These are phyloP conservation scores for Imleria badia DNA, from an alignment of 768 basidiomycete genomes.

Conservation along the genomic window DNA sequence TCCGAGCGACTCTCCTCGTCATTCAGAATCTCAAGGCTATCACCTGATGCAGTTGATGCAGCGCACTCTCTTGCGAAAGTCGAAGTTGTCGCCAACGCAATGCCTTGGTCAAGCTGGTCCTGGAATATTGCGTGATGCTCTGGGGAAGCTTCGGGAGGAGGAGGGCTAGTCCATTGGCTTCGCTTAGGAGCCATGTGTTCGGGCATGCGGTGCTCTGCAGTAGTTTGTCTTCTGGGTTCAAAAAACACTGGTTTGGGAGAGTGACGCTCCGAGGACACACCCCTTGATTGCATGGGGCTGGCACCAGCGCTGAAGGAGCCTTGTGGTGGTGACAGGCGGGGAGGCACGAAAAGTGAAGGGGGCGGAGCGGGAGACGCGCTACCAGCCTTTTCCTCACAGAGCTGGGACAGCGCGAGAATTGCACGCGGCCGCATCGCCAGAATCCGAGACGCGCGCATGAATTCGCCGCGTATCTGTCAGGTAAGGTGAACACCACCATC, in stretches of 20 bases:
- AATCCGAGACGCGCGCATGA: constrained; percentile 93
- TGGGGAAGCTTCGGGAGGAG: constrained; percentile 71
- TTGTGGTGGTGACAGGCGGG: constrained; percentile 60
- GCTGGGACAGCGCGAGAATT: constrained; percentile 76
- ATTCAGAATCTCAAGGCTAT: constrained; percentile 57
- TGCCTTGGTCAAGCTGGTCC: constrained; percentile 59
- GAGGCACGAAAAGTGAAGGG: constrained; percentile 41
- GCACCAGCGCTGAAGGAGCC: constrained; percentile 69
- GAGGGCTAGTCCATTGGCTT: constrained; percentile 82
- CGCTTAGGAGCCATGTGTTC: constrained; percentile 83
- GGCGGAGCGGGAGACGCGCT: constrained; percentile 40
- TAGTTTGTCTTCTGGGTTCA: constrained; percentile 38
- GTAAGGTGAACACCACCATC: neutral
- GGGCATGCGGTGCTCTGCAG: constrained; percentile 39
- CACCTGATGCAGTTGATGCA: constrained; percentile 52
- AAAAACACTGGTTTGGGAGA: constrained; percentile 53
- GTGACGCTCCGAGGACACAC: constrained; percentile 42
- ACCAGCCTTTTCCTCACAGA: constrained; percentile 87
- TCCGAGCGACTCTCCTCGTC: constrained; percentile 67
- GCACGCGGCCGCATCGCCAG: constrained; percentile 77
- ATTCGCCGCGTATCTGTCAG: constrained; percentile 90
- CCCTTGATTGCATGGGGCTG: constrained; percentile 54
- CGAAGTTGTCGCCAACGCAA: constrained; percentile 68
- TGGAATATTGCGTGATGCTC: constrained; percentile 68
- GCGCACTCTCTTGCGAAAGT: constrained; percentile 58